These are phyloP conservation scores for Thermomucor indicae-seudaticae DNA, from an alignment of 371 early-diverging fungal species.

Conservation along the genomic window DNA sequence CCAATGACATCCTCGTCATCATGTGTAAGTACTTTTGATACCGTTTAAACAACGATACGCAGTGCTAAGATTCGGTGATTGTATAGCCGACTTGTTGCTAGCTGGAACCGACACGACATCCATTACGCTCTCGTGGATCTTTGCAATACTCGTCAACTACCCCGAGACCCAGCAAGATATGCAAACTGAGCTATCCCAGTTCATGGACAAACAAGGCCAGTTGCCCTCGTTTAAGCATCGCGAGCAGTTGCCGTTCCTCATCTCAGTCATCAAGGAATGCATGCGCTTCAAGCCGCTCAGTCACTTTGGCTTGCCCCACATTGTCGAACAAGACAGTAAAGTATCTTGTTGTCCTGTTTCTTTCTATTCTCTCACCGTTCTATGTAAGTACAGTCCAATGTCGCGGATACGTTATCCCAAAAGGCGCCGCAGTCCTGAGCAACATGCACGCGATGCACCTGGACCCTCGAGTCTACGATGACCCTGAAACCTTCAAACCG, in stretches of 20 bases:
- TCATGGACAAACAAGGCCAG: slow-evolving; percentile 7
- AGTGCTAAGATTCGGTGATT: not conserved
- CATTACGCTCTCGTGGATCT: slow-evolving; percentile 13
- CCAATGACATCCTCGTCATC: slow-evolving; percentile 5
- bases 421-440: slow-evolving; percentile 1
- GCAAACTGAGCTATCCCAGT: slow-evolving; percentile 10
- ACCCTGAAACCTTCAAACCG: slow-evolving; percentile 11
- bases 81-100: slow-evolving; percentile 8
- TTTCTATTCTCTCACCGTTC: not conserved
- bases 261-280: slow-evolving; percentile 15
- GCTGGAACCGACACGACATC: slow-evolving; percentile 22
- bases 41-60: not conserved
- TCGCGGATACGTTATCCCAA: slow-evolving; percentile 6
- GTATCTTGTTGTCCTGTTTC: not conserved
- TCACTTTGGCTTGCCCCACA: slow-evolving; percentile 14
- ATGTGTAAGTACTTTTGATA: slow-evolving; percentile 12
- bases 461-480: slow-evolving; percentile 4
- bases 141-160: slow-evolving; percentile 19
- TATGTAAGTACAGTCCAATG: not conserved
- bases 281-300: slow-evolving; percentile 12
- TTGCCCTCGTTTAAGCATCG: slow-evolving; percentile 13
- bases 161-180: slow-evolving; percentile 14
- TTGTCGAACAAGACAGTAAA: slow-evolving; percentile 7
- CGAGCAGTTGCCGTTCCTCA: slow-evolving; percentile 8
- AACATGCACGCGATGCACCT: slow-evolving; percentile 14